Conservation (phyloP, 768 basidiomycete species). For the Amanita rubescens region DNA sequence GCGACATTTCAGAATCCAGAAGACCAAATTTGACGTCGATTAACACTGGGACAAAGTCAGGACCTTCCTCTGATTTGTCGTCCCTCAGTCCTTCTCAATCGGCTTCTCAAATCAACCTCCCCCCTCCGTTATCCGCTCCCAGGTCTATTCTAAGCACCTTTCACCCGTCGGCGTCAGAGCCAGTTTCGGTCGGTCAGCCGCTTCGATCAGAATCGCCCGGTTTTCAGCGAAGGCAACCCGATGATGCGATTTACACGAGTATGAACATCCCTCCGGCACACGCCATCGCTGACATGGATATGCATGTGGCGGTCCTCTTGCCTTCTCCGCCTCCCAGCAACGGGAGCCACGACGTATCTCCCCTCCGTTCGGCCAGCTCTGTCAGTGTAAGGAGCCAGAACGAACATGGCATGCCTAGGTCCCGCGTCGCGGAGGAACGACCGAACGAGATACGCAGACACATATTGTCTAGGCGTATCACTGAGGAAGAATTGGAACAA, state of each 20-base stretch:
- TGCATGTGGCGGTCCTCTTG: conserved; percentile 17
- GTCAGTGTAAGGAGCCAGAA: conserved; percentile 6
- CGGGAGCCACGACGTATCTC: background rate
- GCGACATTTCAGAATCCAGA: background rate
- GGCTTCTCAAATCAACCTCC: conserved; percentile 48
- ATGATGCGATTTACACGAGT: conserved; percentile 9
- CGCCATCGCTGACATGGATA: conserved; percentile 32
- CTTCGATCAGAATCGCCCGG: background rate
- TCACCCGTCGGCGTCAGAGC: background rate
- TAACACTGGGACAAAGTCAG: conserved; percentile 8
- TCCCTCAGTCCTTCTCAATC: conserved; percentile 74
- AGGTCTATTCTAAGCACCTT: background rate
- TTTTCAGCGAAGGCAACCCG: background rate
- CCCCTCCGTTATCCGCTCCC: conserved; percentile 6
- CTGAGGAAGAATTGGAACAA: conserved; percentile 24
- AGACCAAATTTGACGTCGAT: background rate
- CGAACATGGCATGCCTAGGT: background rate
- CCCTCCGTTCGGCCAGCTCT: background rate
- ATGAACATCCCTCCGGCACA: conserved; percentile 45
- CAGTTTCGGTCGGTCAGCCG: background rate
- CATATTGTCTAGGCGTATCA: conserved; percentile 24
- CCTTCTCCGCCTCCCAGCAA: conserved; percentile 7
- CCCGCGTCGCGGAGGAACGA: background rate
- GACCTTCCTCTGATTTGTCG: conserved; percentile 44
- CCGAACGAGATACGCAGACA: conserved; percentile 9